These are phyloP conservation scores for Chara braunii DNA, from an alignment of 139 green algal species.

Conservation along the genomic window DNA sequence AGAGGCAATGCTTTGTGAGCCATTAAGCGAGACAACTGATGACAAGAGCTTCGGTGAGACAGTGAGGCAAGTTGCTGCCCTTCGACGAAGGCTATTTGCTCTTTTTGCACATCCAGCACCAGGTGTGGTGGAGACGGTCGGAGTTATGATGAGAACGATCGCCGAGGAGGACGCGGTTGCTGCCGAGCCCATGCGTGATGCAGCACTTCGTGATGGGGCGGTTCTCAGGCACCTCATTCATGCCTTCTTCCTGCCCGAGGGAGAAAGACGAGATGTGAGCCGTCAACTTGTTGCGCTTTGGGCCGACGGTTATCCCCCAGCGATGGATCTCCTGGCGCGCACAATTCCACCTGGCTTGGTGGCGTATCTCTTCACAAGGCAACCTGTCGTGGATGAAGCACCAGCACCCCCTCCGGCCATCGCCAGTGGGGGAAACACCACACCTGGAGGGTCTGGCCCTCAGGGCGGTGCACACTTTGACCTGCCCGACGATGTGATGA, in stretches of 20 bases:
- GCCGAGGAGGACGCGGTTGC: slow-evolving; percentile 31
- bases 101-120: slow-evolving; percentile 35
- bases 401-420: not conserved
- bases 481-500: not conserved
- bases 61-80: slow-evolving; percentile 22
- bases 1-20: slow-evolving; percentile 29
- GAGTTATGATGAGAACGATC: slow-evolving; percentile 38
- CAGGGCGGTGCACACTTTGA: too few species aligned
- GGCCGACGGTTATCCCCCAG: slow-evolving; percentile 15
- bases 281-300: slow-evolving; percentile 36
- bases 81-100: slow-evolving; percentile 25
- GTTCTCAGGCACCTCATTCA: slow-evolving; percentile 20
- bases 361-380: slow-evolving; percentile 8
- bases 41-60: slow-evolving; percentile 27
- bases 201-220: slow-evolving; percentile 29
- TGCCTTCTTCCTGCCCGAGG: slow-evolving; percentile 4
- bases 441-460: too few species aligned
- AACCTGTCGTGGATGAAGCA: too few species aligned
- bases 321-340: slow-evolving; percentile 7
- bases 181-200: slow-evolving; percentile 35
- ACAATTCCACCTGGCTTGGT: slow-evolving; percentile 29
- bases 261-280: slow-evolving; percentile 26
- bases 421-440: not conserved
- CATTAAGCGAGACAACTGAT: slow-evolving; percentile 26
- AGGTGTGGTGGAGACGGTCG: slow-evolving; percentile 19